Evolutionary conservation across 257 asterid genomes (phyloP), one percentile per base, ranked within the genome.

Genomic region (Henckelia pumila): DNA sequence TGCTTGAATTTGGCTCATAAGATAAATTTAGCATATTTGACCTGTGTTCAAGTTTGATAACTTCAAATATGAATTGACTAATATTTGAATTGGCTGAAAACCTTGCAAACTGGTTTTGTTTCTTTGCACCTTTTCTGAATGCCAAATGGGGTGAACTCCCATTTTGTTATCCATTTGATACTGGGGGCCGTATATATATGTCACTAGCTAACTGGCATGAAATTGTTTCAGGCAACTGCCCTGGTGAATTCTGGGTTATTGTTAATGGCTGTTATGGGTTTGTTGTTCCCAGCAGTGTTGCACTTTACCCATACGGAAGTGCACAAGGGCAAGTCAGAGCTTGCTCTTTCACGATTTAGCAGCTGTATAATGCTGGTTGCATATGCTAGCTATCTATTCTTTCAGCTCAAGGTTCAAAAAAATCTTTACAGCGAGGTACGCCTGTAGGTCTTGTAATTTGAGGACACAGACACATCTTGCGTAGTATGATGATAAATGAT

Each of bases 231-330:
- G 99, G 89, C 92, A 19, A 68, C 89, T 79, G 99, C 97, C 25
- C 72, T 84, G 37, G 99, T 93, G 78, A 93, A 83, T 75, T 90
- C 97, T 7, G 99, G 99, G 61, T 84, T 93, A 70, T 76, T 93
- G 80, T 75, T 93, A 77, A 93, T 90, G 99, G 99, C 99, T 29
- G 99, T 93, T 52, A 93, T 93, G 99, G 95, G 97, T 62, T 70
- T 93, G 68, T 56, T 93, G 71, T 84, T 93, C 75, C 99, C 99
- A 13, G 99, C 95, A 10, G 99, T 93, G 61, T 88, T 93, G 58
- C 96, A 90, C 79, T 90, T 88, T 75, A 90, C 97, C 33, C 97
- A 83, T 68, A 77, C 99, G 3, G 99, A 93, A 82, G 78, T 81
- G 73, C 96, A 93, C 66, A 77, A 85, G 80, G 95, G 92, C 66